phyloP scores from a whole-genome alignment of 768 basidiomycete genomes.

The Dentipellis sp. region DNA sequence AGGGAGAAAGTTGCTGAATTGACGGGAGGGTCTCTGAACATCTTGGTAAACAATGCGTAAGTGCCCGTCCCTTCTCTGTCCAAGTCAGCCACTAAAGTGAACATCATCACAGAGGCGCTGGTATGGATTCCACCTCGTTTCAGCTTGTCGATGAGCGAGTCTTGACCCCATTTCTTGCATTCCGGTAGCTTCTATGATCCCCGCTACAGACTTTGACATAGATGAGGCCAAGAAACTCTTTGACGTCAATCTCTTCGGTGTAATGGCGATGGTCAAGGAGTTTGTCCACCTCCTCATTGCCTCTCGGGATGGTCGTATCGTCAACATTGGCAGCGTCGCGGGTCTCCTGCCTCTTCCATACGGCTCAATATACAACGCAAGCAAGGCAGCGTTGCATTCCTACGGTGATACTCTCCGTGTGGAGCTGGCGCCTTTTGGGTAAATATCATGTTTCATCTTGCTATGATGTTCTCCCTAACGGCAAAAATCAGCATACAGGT shows the following conservation, averaged over 20 bases:
- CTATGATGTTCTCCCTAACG: no score
- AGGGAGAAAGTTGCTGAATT: slow-evolving; percentile 7
- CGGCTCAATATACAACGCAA: slow-evolving; percentile 20
- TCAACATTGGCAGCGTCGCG: slow-evolving; percentile 22
- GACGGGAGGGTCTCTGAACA: slow-evolving; percentile 21
- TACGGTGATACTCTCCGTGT: slow-evolving; percentile 24
- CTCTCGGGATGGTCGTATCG: slow-evolving; percentile 19
- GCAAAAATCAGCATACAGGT: no score
- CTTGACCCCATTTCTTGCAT: no score
- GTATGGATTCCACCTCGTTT: no score
- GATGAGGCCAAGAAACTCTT: slow-evolving; percentile 18
- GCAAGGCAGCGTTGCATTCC: slow-evolving; percentile 25
- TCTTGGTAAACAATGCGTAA: slow-evolving; percentile 23
- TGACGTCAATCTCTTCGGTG: slow-evolving; percentile 25
- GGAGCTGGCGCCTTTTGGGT: slow-evolving; percentile 25
- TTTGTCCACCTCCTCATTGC: slow-evolving; percentile 22
- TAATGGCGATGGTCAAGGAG: slow-evolving; percentile 24
- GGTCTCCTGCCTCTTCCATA: slow-evolving; percentile 24
- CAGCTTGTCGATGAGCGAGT: no score
- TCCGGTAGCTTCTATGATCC: slow-evolving; percentile 9
- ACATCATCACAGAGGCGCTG: no score
- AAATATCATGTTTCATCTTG: not conserved
- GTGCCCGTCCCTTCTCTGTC: not conserved
- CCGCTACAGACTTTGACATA: slow-evolving; percentile 20
- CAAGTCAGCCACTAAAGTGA: not conserved